These are phyloP conservation scores for Albatrellus ellisii DNA, from an alignment of 768 basidiomycete genomes.

Conservation along the genomic window DNA sequence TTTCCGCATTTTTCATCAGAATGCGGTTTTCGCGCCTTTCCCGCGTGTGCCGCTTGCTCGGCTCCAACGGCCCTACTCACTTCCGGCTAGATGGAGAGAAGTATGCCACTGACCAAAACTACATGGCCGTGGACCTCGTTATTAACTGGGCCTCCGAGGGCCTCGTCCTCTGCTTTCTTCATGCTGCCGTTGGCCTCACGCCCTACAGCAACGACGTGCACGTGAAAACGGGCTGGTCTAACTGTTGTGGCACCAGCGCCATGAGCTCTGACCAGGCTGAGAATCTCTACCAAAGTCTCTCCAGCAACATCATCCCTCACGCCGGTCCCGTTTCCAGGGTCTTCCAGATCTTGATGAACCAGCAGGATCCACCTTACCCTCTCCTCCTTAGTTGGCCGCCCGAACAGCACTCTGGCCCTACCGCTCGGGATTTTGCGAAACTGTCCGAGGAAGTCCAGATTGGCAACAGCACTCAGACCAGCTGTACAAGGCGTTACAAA, in stretches of 20 bases:
- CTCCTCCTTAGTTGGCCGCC: constrained; percentile 71
- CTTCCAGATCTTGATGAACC: constrained; percentile 68
- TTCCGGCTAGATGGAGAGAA: constrained; percentile 57
- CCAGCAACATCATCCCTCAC: constrained; percentile 39
- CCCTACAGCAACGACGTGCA: constrained; percentile 64
- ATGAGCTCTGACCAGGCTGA: constrained; percentile 46
- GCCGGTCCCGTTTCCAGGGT: constrained; percentile 43
- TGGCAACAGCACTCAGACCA: constrained; percentile 64
- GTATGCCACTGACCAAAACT: constrained; percentile 54
- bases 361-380: constrained; percentile 36
- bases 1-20: constrained; percentile 25
- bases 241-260: constrained; percentile 75
- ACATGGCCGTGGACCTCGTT: constrained; percentile 81
- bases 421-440: constrained; percentile 31
- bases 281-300: constrained; percentile 45
- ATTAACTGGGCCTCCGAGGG: constrained; percentile 84
- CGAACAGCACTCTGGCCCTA: constrained; percentile 30
- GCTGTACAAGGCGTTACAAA: constrained; percentile 76
- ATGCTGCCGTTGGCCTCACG: constrained; percentile 64
- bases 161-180: constrained; percentile 80
- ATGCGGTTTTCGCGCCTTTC: constrained; percentile 72
- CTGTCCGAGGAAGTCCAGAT: constrained; percentile 61
- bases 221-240: constrained; percentile 67
- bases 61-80: constrained; percentile 40
- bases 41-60: constrained; percentile 59